Percentiles rank a stretch among this genome's conserved stretches.
Evolutionary conservation across 2,329 filamentous ascomycete species (phyloP).

Genomic region (Trichoderma atroviride): DNA sequence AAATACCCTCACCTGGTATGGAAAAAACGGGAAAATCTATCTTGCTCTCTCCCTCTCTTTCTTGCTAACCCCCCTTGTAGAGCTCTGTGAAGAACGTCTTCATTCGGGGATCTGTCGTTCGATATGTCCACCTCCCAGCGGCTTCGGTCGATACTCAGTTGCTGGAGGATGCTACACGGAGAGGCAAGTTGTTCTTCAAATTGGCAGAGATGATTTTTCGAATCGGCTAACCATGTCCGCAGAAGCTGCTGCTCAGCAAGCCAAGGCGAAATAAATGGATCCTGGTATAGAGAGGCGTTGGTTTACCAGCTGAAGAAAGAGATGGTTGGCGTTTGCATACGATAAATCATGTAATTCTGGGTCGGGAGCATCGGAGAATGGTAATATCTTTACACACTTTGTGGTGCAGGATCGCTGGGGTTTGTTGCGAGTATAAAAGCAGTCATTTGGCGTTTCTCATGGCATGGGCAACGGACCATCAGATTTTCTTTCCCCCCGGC

Average conservation of each 20-base stretch:
- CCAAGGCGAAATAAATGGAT: conserved; percentile 53
- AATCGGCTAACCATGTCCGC: neutral
- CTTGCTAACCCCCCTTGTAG: conserved; percentile 37
- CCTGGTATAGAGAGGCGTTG: conserved; percentile 26
- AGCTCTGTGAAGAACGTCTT: conserved; percentile 93
- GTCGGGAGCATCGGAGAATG: conserved; percentile 24
- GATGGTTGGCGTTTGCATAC: neutral
- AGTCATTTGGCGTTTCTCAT: conserved; percentile 31
- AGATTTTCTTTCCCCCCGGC: conserved; percentile 4
- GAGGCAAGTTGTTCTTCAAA: conserved; percentile 58
- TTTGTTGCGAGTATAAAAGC: conserved; percentile 20
- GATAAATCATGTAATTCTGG: conserved; percentile 13
- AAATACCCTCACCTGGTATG: conserved; percentile 89
- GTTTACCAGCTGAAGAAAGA: neutral
- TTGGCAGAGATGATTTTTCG: neutral
- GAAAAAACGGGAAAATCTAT: conserved; percentile 8
- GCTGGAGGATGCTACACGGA: conserved; percentile 86
- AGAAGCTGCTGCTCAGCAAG: conserved; percentile 62
- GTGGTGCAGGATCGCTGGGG: conserved; percentile 13
- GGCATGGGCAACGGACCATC: conserved; percentile 36
- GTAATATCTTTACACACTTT: conserved; percentile 15
- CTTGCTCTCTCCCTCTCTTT: neutral
- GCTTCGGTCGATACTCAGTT: conserved; percentile 81
- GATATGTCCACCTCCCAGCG: conserved; percentile 87
- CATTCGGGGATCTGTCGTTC: conserved; percentile 87